These are phyloP conservation scores for Komagataella kurtzmanii DNA, from an alignment of 805 yeast species.

Conservation along the genomic window DNA sequence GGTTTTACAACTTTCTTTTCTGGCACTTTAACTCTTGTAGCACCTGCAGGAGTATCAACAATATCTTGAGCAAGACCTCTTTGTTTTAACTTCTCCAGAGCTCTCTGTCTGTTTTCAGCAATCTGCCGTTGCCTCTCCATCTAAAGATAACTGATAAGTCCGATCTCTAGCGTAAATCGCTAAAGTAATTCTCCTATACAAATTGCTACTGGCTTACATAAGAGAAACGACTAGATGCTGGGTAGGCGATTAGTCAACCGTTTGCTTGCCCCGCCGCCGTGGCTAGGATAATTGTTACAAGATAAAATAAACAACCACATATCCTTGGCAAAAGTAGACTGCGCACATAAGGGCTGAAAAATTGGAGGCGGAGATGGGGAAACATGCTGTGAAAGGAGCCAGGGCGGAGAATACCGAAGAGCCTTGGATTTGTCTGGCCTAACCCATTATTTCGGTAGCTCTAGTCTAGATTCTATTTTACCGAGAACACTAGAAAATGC, in stretches of 20 bases:
- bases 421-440: too few species aligned
- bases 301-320: too few species aligned
- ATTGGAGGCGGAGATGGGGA: too few species aligned
- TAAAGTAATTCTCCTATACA: neutral
- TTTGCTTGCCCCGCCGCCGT: too few species aligned
- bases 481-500: neutral
- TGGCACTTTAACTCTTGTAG: conserved; percentile 4
- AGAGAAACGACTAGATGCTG: neutral
- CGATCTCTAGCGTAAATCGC: neutral
- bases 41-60: neutral
- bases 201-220: neutral
- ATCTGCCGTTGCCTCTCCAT: neutral
- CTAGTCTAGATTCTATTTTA: neutral
- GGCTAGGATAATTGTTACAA: too few species aligned
- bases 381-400: too few species aligned
- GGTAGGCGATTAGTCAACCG: neutral
- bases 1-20: conserved; percentile 1
- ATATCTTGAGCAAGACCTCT: conserved; percentile 14
- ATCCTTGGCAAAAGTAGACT: too few species aligned
- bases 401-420: too few species aligned
- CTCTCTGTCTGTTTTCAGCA: conserved; percentile 50
- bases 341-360: too few species aligned
- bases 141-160: neutral
- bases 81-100: conserved; percentile 42
- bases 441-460: neutral